Base-by-base conservation (phyloP, 768 basidiomycete genomes). In the Rhodosporidiobolus sp. region DNA sequence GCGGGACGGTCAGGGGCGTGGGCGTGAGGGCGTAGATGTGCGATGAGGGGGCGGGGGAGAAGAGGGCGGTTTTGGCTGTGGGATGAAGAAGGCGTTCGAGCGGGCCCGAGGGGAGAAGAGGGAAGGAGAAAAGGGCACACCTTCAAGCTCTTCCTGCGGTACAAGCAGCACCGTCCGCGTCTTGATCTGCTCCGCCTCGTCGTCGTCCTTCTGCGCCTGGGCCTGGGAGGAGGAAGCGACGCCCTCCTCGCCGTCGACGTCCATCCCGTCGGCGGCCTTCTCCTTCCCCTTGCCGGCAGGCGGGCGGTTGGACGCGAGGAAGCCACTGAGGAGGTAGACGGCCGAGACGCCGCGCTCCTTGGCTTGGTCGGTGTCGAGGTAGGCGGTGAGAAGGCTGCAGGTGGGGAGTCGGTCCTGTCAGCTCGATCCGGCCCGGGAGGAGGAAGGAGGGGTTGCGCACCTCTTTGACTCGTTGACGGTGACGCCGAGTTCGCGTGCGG, bases 1-100 rank as follows among this genome's bases (percentile, higher is more conserved):
- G 34, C 2, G 67, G 20, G n/a, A 9, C 3, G 5, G 61, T 6
- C 19, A 72, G 66, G 12, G 55, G 54, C 14, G 38, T 9, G 24
- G 71, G 71, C 20, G 65, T 38, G 24, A 72, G 57, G 38, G 71
- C 52, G 57, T 72, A 72, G 57, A 72, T 26, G 43, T 72, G 71
- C 9, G 34, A 34, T 5, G 65, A 34, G 2, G 65, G 65, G 3
- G 65, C 1, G 4, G 65, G 65, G 26, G 54, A 54, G 62, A 72
- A 72, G 30, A 72, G 66, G 20, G 65, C 28, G 43, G 6, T 24
- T 10, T n/a, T 22, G 46, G 69, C 38, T 64, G 60, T 48, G n/a
- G 8, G 24, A 9, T 32, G 24, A 46, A 50, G 35, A 24, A 10
- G 9, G 24, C 35, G 49, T 19, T n/a, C 2, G 46, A 20, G 46